Conservation (phyloP, 2,329 filamentous ascomycete genomes). For the Dothideomycetes sp. region DNA sequence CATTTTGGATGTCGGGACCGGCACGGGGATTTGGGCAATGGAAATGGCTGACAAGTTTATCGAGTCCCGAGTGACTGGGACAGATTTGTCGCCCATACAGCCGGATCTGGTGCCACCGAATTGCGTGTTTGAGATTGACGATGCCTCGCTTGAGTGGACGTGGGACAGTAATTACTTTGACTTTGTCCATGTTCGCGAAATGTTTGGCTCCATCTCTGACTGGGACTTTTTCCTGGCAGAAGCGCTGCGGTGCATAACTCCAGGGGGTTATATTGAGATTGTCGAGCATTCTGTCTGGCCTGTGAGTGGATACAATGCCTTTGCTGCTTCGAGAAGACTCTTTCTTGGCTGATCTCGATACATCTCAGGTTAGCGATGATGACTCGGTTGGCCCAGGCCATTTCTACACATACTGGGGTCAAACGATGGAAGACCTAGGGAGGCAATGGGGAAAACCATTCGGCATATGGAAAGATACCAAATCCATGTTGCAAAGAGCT, state of each 20-base stretch:
- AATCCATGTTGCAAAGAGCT: constrained; percentile 18
- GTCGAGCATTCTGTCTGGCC: constrained; percentile 33
- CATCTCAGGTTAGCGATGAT: constrained; percentile 23
- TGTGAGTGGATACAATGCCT: constrained; percentile 1
- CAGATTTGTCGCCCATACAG: constrained; percentile 42
- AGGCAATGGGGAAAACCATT: constrained; percentile 12
- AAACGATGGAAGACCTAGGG: constrained; percentile 3
- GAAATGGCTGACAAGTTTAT: constrained; percentile 27
- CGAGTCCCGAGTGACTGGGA: constrained; percentile 33
- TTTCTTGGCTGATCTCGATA: not conserved
- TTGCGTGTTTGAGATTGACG: constrained; percentile 40
- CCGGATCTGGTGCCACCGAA: constrained; percentile 40
- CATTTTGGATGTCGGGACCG: constrained; percentile 42
- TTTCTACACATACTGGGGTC: constrained; percentile 9
- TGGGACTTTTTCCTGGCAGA: constrained; percentile 35
- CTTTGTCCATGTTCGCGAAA: constrained; percentile 38
- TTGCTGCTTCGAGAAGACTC: no score
- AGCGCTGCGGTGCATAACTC: constrained; percentile 24
- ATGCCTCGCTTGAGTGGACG: constrained; percentile 35
- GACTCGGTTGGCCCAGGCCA: constrained; percentile 21
- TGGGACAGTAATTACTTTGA: constrained; percentile 30
- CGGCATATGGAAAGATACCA: constrained; percentile 15
- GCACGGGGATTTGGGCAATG: constrained; percentile 35
- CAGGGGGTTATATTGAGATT: constrained; percentile 32
- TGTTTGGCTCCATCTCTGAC: constrained; percentile 38